phyloP scores from a whole-genome alignment of 83 land plant species.

The Picea engelmannii region DNA sequence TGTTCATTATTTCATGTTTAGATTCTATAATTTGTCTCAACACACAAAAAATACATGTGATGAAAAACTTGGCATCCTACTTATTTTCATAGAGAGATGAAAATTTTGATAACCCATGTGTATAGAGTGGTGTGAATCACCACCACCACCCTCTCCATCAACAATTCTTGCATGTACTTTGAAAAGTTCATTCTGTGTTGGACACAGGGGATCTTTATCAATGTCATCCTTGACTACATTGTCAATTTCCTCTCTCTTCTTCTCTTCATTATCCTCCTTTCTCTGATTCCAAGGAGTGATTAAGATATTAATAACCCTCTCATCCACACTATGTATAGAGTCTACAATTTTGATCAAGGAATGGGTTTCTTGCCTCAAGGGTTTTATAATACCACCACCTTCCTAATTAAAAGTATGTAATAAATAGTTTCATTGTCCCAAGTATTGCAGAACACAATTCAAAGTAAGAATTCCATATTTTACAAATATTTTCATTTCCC shows the following conservation, averaged over 20 bases:
- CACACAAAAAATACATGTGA: background rate
- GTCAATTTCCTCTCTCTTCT: background rate
- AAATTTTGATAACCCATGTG: no score
- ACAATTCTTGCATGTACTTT: slow-evolving; percentile 46
- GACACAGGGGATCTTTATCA: slow-evolving; percentile 28
- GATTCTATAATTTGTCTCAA: background rate
- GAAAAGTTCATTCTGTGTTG: slow-evolving; percentile 63
- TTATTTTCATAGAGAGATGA: no score
- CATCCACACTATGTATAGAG: slow-evolving; percentile 54
- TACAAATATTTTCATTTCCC: no score
- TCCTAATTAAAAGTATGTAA: no score
- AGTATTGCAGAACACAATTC: no score
- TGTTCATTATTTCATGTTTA: background rate
- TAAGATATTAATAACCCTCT: slow-evolving; percentile 55
- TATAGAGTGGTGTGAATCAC: no score
- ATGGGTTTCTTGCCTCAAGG: slow-evolving; percentile 52
- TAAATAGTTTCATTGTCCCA: no score
- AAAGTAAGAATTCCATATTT: no score
- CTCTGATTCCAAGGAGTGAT: slow-evolving; percentile 15
- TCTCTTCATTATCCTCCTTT: slow-evolving; percentile 1
- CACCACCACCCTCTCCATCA: slow-evolving; percentile 36
- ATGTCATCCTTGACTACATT: slow-evolving; percentile 6
- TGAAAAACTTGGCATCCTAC: background rate
- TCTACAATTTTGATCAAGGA: slow-evolving; percentile 67
- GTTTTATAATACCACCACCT: background rate